These are phyloP conservation scores for Nasturtium officinale DNA, from an alignment of 345 rosid species.

Conservation along the genomic window DNA sequence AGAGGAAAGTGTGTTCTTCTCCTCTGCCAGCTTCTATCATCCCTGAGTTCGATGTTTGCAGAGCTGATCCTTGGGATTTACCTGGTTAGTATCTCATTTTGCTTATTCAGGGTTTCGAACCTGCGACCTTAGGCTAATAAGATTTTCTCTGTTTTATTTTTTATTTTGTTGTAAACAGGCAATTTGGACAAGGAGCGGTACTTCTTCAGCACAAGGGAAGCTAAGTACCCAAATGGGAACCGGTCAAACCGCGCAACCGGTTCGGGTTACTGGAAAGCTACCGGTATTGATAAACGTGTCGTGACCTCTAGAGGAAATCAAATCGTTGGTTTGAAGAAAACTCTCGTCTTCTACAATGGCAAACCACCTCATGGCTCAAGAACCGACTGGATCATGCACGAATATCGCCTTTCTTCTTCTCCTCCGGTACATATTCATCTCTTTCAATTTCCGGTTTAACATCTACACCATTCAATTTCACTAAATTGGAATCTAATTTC, in stretches of 20 bases:
- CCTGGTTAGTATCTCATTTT: conserved; percentile 59
- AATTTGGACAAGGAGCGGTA: conserved; percentile 89
- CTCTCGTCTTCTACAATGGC: conserved; percentile 95
- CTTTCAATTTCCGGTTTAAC: conserved; percentile 3
- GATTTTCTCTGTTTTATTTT: background rate
- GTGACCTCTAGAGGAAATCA: conserved; percentile 60
- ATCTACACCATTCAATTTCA: background rate
- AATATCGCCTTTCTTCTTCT: conserved; percentile 66
- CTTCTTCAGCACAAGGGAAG: conserved; percentile 87
- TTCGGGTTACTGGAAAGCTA: conserved; percentile 96
- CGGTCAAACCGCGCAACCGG: conserved; percentile 81
- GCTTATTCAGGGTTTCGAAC: background rate
- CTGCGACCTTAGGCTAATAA: background rate
- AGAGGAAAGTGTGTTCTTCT: conserved; percentile 63
- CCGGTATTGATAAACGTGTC: conserved; percentile 84
- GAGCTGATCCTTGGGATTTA: conserved; percentile 95
- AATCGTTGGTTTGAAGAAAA: conserved; percentile 88
- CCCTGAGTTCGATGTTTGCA: conserved; percentile 92
- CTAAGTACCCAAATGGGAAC: conserved; percentile 92
- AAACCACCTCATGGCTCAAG: conserved; percentile 82
- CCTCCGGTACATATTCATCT: conserved; percentile 36
- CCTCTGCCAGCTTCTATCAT: conserved; percentile 93
- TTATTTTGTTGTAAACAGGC: conserved; percentile 49
- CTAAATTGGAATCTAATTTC: background rate
- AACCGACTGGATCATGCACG: conserved; percentile 99